A percentile compares a stretch with the other conserved stretches of the same genome.
These are phyloP conservation scores for Melastoma candidum DNA, from an alignment of 441 rosid species.

Conservation along the genomic window DNA sequence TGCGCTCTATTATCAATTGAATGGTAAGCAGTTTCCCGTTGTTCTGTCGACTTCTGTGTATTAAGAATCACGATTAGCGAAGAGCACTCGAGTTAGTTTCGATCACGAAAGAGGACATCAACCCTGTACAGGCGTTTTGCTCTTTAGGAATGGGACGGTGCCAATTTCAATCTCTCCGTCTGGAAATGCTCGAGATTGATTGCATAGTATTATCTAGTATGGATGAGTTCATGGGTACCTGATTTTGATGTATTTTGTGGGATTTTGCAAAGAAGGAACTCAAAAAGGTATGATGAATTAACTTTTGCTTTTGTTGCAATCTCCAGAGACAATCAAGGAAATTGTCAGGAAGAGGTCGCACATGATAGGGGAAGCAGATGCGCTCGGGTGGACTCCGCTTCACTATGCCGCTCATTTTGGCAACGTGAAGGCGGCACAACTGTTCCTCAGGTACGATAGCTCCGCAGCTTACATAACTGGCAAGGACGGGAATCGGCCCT, in stretches of 20 bases:
- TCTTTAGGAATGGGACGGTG: too few species aligned
- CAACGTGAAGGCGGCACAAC: not conserved
- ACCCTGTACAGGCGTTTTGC: too few species aligned
- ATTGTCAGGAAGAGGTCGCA: not conserved
- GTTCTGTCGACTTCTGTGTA: not conserved
- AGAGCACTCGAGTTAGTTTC: slow-evolving; percentile 7
- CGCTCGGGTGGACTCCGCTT: slow-evolving; percentile 5
- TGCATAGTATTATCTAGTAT: too few species aligned
- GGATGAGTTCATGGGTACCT: too few species aligned
- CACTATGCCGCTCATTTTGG: slow-evolving; percentile 7
- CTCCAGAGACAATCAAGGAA: slow-evolving; percentile 1
- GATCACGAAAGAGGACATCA: not conserved
- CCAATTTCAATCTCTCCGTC: too few species aligned
- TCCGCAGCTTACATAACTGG: not conserved
- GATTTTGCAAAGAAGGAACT: not conserved
- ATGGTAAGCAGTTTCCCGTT: slow-evolving; percentile 9
- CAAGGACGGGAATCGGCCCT: not conserved
- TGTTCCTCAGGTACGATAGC: not conserved
- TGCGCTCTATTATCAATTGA: slow-evolving; percentile 19
- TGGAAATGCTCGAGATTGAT: too few species aligned
- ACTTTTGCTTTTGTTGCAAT: not conserved
- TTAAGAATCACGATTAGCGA: not conserved
- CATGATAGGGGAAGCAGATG: slow-evolving; percentile 1
- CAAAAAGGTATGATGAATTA: not conserved
- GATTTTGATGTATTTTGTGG: slow-evolving; percentile 9